These are phyloP conservation scores for Hygrocybe punicea DNA, from an alignment of 768 basidiomycete species.

Conservation along the genomic window DNA sequence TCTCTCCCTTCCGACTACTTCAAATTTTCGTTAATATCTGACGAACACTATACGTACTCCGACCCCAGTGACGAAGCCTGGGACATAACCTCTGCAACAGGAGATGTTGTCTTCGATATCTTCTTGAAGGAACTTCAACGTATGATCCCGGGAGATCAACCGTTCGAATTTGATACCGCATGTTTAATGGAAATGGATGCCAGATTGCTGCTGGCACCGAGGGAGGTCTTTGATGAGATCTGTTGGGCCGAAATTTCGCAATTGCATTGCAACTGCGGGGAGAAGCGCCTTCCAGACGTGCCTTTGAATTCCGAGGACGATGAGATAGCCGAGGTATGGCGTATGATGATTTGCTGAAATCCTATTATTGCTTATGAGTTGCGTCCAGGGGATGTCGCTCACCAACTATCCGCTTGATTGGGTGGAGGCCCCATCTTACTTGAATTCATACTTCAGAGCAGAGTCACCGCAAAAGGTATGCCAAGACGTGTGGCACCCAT, in stretches of 20 bases:
- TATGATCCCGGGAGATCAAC: neutral
- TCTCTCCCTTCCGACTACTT: neutral
- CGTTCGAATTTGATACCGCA: neutral
- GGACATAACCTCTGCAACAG: neutral
- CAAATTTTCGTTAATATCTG: neutral
- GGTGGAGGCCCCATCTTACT: neutral
- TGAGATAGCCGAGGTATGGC: neutral
- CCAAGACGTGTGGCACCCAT: neutral
- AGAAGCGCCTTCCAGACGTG: neutral
- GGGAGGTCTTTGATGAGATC: neutral
- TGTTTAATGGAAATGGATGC: neutral
- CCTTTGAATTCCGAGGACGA: neutral
- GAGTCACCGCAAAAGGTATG: neutral
- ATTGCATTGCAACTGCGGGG: neutral
- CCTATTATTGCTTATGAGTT: neutral
- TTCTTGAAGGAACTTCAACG: constrained; percentile 1
- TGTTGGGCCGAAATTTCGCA: constrained; percentile 4
- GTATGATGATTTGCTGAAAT: neutral
- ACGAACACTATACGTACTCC: neutral
- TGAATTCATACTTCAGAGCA: neutral
- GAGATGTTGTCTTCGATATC: neutral
- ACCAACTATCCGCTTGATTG: neutral
- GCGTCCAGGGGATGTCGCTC: neutral
- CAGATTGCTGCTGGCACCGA: neutral
- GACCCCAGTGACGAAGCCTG: neutral